Evolutionary conservation across 495 filamentous ascomycete genomes (phyloP).

Genomic region (Neurospora terricola): DNA sequence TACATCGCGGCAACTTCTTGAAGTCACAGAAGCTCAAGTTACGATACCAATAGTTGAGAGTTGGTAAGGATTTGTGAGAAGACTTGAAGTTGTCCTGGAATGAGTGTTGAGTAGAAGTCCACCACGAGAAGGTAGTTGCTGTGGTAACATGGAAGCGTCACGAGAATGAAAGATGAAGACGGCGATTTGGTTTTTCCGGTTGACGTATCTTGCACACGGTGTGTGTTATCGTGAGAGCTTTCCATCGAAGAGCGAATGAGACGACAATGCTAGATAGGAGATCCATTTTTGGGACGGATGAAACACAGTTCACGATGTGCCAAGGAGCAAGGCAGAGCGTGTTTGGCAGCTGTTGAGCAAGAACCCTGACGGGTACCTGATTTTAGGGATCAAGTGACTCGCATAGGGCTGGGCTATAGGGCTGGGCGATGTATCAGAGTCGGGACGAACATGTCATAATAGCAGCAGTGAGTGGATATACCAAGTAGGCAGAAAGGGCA

Average conservation of each 20-base stretch:
- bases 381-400: not conserved
- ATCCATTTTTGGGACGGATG: not conserved
- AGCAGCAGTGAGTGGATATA: not conserved
- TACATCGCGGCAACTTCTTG: not conserved
- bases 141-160: not conserved
- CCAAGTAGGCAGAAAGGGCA: not conserved
- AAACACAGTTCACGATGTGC: not conserved
- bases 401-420: not conserved
- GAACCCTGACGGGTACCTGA: not conserved
- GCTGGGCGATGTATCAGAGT: not conserved
- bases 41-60: not conserved
- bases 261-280: not conserved
- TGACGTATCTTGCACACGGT: not conserved
- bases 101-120: not conserved
- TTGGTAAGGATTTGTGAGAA: not conserved
- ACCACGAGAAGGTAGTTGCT: not conserved
- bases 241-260: not conserved
- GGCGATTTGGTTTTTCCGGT: not conserved
- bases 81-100: not conserved
- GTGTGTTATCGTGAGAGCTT: not conserved
- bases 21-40: not conserved
- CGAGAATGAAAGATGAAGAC: fast-evolving
- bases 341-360: not conserved
- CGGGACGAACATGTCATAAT: not conserved
- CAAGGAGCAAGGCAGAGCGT: not conserved